Evolutionary conservation across 768 basidiomycete genomes (phyloP).

Genomic region (Lentinula sp.): DNA sequence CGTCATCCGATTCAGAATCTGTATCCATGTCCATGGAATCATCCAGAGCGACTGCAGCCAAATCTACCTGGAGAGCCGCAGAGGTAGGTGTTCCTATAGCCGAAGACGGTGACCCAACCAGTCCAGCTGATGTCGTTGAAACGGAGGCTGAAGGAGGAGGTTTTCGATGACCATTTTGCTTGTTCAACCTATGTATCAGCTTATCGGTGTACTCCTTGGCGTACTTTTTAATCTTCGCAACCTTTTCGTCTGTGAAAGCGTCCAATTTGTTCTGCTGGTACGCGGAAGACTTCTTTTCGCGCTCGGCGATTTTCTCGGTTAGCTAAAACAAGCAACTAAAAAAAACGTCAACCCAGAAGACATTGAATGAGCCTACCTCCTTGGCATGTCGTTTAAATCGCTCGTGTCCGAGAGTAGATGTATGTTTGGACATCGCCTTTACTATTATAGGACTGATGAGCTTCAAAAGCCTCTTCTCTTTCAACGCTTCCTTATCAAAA

Average conservation of each 20-base stretch:
- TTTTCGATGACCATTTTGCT: conserved; percentile 10
- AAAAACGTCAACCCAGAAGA: not conserved
- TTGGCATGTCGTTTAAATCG: conserved; percentile 93
- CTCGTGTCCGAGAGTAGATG: conserved; percentile 67
- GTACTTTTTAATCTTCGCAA: conserved; percentile 86
- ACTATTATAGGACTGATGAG: conserved; percentile 89
- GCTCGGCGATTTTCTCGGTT: conserved; percentile 81
- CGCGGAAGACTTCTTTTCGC: conserved; percentile 87
- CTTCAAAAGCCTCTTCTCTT: conserved; percentile 80
- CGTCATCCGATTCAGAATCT: conserved; percentile 20
- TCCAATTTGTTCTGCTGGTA: conserved; percentile 75
- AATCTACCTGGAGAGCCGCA: conserved; percentile 23
- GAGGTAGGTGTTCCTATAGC: conserved; percentile 35
- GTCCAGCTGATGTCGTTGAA: conserved; percentile 9
- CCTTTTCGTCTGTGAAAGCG: conserved; percentile 79
- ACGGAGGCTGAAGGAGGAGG: conserved; percentile 12
- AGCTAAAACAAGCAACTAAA: conserved; percentile 42
- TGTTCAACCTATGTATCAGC: conserved; percentile 59
- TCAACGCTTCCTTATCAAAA: conserved; percentile 59
- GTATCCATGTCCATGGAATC: conserved; percentile 35
- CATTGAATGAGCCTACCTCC: conserved; percentile 52
- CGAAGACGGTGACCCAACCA: conserved; percentile 30
- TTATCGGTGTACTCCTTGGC: conserved; percentile 88
- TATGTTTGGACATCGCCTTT: conserved; percentile 87
- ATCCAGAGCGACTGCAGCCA: conserved; percentile 31